Evolutionary conservation across 208 protist species (phyloP).

Genomic region (Trypanosoma scelopori): DNA sequence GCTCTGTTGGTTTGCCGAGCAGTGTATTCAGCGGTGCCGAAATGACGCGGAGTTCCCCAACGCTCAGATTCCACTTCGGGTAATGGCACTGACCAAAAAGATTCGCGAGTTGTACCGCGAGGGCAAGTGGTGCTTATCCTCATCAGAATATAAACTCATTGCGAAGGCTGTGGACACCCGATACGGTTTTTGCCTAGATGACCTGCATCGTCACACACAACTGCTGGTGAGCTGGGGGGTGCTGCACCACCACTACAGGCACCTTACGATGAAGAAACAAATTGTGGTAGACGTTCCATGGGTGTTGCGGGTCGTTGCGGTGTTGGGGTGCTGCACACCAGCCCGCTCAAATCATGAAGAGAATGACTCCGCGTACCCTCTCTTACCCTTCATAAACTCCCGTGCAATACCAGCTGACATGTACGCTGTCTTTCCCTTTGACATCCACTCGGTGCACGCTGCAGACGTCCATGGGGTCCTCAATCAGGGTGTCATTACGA

Average conservation of each 20-base stretch:
- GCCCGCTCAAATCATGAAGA: not conserved
- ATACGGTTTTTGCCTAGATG: slow-evolving; percentile 38
- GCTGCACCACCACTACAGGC: slow-evolving; percentile 61
- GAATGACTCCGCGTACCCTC: not conserved
- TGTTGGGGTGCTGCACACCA: slow-evolving; percentile 25
- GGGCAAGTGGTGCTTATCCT: slow-evolving; percentile 58
- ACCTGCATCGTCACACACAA: slow-evolving; percentile 70
- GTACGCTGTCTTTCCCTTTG: slow-evolving; percentile 24
- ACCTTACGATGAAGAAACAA: slow-evolving; percentile 41
- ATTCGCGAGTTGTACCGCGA: slow-evolving; percentile 32
- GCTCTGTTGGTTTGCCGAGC: slow-evolving; percentile 64
- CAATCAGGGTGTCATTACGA: slow-evolving; percentile 25
- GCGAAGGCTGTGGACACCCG: slow-evolving; percentile 42
- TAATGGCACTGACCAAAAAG: slow-evolving; percentile 32
- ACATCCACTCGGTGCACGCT: slow-evolving; percentile 20
- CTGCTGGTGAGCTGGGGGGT: slow-evolving; percentile 63
- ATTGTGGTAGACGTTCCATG: slow-evolving; percentile 72
- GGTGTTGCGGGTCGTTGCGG: slow-evolving; percentile 38
- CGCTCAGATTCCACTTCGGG: slow-evolving; percentile 55
- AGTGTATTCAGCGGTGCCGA: slow-evolving; percentile 51
- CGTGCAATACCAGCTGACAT: slow-evolving; percentile 6
- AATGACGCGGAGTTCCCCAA: slow-evolving; percentile 73
- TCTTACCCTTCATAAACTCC: slow-evolving; percentile 9
- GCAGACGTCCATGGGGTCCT: slow-evolving; percentile 25
- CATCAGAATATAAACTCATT: slow-evolving; percentile 58